Conservation (phyloP, 805 yeast genomes). For the Candida quercuum region DNA sequence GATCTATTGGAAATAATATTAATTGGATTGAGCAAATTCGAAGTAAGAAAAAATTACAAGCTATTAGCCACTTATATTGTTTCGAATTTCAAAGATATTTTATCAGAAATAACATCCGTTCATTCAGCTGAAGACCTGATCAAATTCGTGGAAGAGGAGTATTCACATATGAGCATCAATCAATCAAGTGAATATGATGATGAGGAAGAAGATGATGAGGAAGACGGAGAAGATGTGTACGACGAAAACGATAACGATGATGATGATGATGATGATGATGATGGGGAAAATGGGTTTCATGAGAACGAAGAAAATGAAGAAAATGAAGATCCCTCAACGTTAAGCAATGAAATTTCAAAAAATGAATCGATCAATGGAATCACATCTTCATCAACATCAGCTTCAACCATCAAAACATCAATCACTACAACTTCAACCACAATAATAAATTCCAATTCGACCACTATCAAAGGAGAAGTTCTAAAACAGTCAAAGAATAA, state of each 20-base stretch:
- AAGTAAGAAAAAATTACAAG: constrained; percentile 18
- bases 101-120: constrained; percentile 15
- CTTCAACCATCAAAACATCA: too few relatives aligned
- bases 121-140: constrained; percentile 20
- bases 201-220: too few relatives aligned
- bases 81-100: constrained; percentile 22
- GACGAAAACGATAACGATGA: too few relatives aligned
- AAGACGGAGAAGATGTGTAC: too few relatives aligned
- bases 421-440: too few relatives aligned
- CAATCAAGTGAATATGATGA: constrained; percentile 1
- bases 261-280: too few relatives aligned
- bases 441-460: too few relatives aligned
- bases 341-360: neutral
- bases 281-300: too few relatives aligned
- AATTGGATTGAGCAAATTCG: constrained; percentile 17
- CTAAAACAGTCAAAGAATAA: too few relatives aligned
- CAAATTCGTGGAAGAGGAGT: constrained; percentile 8
- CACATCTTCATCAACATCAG: too few relatives aligned
- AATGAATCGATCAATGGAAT: too few relatives aligned
- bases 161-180: neutral
- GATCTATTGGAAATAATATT: constrained; percentile 54
- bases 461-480: constrained; percentile 6
- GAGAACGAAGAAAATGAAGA: constrained; percentile 1
- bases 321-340: neutral
- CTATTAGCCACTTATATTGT: constrained; percentile 21